Evolutionary conservation across 2,329 filamentous ascomycete species (phyloP).

Genomic region (Pezicula rhizophila): DNA sequence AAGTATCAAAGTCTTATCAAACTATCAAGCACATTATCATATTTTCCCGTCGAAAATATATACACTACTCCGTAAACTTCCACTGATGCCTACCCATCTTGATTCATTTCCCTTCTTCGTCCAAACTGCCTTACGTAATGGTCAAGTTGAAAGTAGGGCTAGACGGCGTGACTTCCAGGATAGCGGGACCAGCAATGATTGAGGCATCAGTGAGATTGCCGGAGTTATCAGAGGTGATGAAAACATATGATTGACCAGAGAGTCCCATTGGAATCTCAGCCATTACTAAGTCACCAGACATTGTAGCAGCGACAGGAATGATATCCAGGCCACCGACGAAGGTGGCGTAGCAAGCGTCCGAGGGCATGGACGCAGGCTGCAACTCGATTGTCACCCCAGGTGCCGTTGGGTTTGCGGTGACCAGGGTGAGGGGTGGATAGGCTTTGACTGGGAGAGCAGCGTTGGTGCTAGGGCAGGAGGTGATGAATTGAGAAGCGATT

Average conservation of each 20-base stretch:
- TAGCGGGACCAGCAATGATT: conserved; percentile 32
- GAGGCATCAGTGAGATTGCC: conserved; percentile 30
- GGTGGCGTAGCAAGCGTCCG: conserved; percentile 28
- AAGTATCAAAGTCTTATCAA: no score
- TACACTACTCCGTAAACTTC: no score
- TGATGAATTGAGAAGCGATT: conserved; percentile 57
- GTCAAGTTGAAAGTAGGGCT: conserved; percentile 21
- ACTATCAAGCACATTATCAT: no score
- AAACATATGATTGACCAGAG: conserved; percentile 34
- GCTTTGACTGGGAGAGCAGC: conserved; percentile 52
- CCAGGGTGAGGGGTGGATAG: conserved; percentile 43
- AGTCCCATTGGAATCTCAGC: conserved; percentile 26
- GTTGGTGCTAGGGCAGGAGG: conserved; percentile 48
- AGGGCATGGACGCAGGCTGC: conserved; percentile 17
- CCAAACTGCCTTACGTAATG: neutral
- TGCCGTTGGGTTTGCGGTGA: conserved; percentile 15
- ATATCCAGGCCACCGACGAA: conserved; percentile 26
- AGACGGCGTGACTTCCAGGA: conserved; percentile 27
- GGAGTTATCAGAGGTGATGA: conserved; percentile 32
- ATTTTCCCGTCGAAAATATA: no score
- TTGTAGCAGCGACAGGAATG: conserved; percentile 26
- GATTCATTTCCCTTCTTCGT: no score
- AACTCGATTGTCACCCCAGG: conserved; percentile 20
- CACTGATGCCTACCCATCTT: no score
- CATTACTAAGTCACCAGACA: conserved; percentile 19